Evolutionary conservation across 2,329 filamentous ascomycete genomes (phyloP).

Genomic region (Aspergillaceae sp.): DNA sequence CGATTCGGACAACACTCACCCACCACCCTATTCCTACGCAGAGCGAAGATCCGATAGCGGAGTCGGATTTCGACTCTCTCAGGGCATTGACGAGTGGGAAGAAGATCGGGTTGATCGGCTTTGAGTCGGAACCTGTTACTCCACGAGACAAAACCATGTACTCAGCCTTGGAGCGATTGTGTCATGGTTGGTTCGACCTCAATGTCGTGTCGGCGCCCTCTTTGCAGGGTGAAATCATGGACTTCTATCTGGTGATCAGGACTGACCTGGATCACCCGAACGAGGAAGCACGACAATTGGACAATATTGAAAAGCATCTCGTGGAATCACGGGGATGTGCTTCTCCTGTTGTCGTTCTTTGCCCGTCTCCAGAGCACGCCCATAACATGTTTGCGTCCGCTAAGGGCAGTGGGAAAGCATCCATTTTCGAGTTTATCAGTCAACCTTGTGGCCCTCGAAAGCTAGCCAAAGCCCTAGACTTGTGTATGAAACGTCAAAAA

Average conservation of each 20-base stretch:
- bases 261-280: conserved; percentile 15
- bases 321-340: background rate
- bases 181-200: conserved; percentile 15
- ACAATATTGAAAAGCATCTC: background rate
- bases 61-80: too few relatives aligned
- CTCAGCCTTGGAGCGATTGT: conserved; percentile 13
- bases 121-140: conserved; percentile 5
- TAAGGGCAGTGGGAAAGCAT: background rate
- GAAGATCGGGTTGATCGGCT: conserved; percentile 8
- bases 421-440: conserved; percentile 26
- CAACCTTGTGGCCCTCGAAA: conserved; percentile 29
- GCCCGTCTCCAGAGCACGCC: conserved; percentile 13
- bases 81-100: too few relatives aligned
- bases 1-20: conserved; percentile 2
- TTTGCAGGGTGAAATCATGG: conserved; percentile 1
- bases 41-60: background rate
- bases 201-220: conserved; percentile 5
- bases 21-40: background rate
- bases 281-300: background rate
- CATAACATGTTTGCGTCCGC: conserved; percentile 12
- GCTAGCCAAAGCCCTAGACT: conserved; percentile 20
- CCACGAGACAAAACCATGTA: conserved; percentile 8
- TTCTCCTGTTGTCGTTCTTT: conserved; percentile 25
- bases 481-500: conserved; percentile 15
- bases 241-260: conserved; percentile 18